These are phyloP conservation scores for Bipolaris cookei DNA, from an alignment of 2,329 filamentous ascomycete genomes.

Conservation along the genomic window DNA sequence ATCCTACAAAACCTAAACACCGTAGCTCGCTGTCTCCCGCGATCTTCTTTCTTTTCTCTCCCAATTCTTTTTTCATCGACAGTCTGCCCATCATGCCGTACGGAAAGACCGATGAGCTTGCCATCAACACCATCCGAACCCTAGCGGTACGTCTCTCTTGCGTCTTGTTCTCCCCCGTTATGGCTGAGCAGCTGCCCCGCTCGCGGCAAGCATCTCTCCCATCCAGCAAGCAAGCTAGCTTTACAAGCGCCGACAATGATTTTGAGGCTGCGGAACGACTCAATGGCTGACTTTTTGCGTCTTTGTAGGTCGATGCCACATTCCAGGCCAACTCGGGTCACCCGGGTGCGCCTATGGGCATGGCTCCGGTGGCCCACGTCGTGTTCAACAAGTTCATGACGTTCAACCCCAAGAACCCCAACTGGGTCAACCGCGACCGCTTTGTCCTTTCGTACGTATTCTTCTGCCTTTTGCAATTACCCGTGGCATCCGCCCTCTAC, in stretches of 20 bases:
- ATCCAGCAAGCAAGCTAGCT: slow-evolving; percentile 25
- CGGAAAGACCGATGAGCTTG: slow-evolving; percentile 83
- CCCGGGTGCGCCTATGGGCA: slow-evolving; percentile 96
- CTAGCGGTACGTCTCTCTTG: slow-evolving; percentile 77
- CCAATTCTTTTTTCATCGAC: slow-evolving; percentile 19
- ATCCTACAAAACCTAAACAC: slow-evolving; percentile 29
- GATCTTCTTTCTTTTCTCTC: slow-evolving; percentile 25
- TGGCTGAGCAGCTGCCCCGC: slow-evolving; percentile 35
- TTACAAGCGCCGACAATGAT: slow-evolving; percentile 3
- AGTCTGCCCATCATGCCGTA: slow-evolving; percentile 74
- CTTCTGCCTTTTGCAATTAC: neutral
- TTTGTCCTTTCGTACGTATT: slow-evolving; percentile 95
- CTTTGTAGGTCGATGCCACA: slow-evolving; percentile 89
- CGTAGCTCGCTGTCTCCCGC: slow-evolving; percentile 13
- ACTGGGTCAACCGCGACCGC: slow-evolving; percentile 96
- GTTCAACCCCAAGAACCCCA: slow-evolving; percentile 99
- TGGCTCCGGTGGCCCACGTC: slow-evolving; percentile 96
- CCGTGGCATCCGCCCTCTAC: neutral
- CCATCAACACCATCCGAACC: slow-evolving; percentile 97
- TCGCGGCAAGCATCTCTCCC: slow-evolving; percentile 13
- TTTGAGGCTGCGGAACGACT: neutral
- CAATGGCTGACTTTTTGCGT: slow-evolving; percentile 43
- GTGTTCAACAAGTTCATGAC: slow-evolving; percentile 99
- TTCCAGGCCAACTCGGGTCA: slow-evolving; percentile 95
- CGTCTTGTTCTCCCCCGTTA: slow-evolving; percentile 24